Evolutionary conservation across 352 stramenopile species (phyloP), one percentile per base, ranked within the genome.

Genomic region (Phytophthora quininea): DNA sequence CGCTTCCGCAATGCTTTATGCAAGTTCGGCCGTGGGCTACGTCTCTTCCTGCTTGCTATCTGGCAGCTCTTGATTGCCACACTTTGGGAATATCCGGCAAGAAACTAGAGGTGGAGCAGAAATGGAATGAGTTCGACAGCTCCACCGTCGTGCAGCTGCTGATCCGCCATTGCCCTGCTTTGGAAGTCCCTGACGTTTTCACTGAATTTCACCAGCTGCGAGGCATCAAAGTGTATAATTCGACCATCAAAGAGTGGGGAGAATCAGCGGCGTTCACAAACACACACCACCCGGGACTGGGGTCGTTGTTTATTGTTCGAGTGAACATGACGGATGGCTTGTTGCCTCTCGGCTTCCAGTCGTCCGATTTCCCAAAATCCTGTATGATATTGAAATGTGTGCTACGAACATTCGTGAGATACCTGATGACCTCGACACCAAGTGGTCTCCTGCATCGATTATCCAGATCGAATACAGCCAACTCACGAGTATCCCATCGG

Each of bases 171-270:
- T 79, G 71, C 47, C 40, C 58, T 4, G n/a, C 45, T 1, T 15
- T 80, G 7, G 58, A 64, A 27, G 57, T 80, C 12, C 58, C 66
- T 2, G 0, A 50, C 6, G 27, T 49, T 7, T 37, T 80, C 5
- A 47, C 51, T 7, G 30, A 43, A 3, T 76, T 76, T 27, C 46
- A 6, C 1, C 64, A 64, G 10, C 47, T 80, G 6, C 58, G 62
- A 7, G 67, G 59, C 0, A 10, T 80, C 52, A 74, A 80, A 48
- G 58, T 72, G 2, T 80, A 74, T 53, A 80, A 80, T 40, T 69
- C 58, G n/a, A 74, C 71, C 0, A 38, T 79, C 32, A 11, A 43
- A 6, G 48, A 57, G 11, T 79, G 71, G 71, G 10, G n/a, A 0
- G 43, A 24, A 3, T 51, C 70, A 14, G 68, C 72, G 1, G 72